These are phyloP conservation scores for Chaetomiaceae sp. DNA, from an alignment of 2,329 filamentous ascomycete species.

Conservation along the genomic window DNA sequence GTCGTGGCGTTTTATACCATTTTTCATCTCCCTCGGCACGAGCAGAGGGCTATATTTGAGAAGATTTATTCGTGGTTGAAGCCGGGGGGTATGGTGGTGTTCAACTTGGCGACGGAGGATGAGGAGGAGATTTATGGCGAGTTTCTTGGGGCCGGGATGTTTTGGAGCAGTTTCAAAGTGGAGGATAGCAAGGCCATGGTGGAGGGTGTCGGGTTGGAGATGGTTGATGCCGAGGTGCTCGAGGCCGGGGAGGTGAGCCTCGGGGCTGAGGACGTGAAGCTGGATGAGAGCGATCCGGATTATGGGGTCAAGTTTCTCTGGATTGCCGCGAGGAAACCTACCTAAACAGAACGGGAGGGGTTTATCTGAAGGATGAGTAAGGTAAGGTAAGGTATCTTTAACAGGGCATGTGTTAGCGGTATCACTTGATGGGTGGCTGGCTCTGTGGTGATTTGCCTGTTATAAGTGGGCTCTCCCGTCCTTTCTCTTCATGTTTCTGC, in stretches of 20 bases:
- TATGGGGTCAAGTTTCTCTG: not conserved
- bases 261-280: not conserved
- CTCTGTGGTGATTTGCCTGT: no score
- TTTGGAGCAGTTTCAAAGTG: slow-evolving; percentile 1
- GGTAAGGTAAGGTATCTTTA: no score
- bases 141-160: not conserved
- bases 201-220: not conserved
- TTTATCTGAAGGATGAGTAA: no score
- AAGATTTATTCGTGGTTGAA: not conserved
- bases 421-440: no score
- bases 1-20: not conserved
- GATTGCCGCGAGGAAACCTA: not conserved
- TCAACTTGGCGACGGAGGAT: slow-evolving; percentile 3
- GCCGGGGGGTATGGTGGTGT: not conserved
- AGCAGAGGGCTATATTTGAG: not conserved
- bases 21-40: not conserved
- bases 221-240: not conserved
- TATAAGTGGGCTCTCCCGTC: no score
- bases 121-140: slow-evolving; percentile 1
- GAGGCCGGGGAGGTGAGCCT: not conserved
- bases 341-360: no score
- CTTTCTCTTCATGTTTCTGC: no score
- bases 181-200: not conserved
- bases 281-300: slow-evolving; percentile 1
- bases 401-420: no score